Percentiles rank a stretch among this genome's conserved stretches.
Evolutionary conservation across 768 basidiomycete species (phyloP).

Genomic region (Leccinum fibrillosum): DNA sequence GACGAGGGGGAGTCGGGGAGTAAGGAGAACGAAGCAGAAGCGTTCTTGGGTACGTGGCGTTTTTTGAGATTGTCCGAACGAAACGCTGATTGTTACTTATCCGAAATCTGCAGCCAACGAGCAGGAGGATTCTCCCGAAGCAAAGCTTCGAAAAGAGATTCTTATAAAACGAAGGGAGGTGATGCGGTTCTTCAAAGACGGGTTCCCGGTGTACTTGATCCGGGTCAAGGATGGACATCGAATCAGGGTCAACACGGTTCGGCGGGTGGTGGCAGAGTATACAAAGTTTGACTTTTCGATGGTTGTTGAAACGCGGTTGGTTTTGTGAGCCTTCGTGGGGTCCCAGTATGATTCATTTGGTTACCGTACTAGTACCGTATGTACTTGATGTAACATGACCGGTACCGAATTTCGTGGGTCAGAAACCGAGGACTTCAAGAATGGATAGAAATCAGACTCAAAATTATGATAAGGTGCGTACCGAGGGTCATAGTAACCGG

Average conservation of each 20-base stretch:
- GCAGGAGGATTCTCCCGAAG: not conserved
- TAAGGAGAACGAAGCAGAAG: not conserved
- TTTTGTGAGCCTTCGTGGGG: conserved; percentile 5
- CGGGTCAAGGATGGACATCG: conserved; percentile 11
- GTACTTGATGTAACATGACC: too few species aligned
- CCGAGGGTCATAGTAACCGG: too few species aligned
- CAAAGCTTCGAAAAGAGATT: conserved; percentile 11
- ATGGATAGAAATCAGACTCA: too few species aligned
- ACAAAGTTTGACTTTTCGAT: conserved; percentile 14
- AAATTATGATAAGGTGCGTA: too few species aligned
- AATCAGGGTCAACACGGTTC: conserved; percentile 16
- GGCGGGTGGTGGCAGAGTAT: conserved; percentile 12
- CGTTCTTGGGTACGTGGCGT: conserved; percentile 2
- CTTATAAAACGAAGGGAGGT: conserved; percentile 18
- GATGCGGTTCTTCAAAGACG: conserved; percentile 10
- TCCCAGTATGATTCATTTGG: not conserved
- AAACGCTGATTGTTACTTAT: not conserved
- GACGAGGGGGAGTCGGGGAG: not conserved
- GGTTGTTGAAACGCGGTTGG: conserved; percentile 14
- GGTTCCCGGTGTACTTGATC: conserved; percentile 19
- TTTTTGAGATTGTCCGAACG: not conserved
- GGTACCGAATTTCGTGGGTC: too few species aligned
- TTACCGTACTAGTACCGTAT: too few species aligned
- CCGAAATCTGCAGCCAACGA: not conserved
- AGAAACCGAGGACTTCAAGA: too few species aligned